Conservation (phyloP, 2,329 filamentous ascomycete species). For the Pseudodiploospora longispora region DNA sequence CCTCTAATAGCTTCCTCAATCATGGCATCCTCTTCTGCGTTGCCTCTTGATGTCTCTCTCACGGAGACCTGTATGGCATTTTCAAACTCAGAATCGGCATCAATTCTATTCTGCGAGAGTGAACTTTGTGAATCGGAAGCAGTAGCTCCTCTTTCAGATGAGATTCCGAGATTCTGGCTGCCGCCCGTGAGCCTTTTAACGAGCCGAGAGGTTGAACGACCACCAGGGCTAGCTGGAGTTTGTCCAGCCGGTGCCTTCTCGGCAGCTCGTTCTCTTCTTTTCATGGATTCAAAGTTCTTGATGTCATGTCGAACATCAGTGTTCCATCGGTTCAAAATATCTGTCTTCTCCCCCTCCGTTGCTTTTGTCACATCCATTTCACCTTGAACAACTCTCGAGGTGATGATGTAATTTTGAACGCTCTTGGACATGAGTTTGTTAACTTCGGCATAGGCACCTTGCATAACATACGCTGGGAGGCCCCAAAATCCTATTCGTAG, state of each 20-base stretch:
- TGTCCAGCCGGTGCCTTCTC: constrained; percentile 20
- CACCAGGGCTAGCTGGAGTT: background rate
- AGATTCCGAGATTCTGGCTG: too few species aligned
- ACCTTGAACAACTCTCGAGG: constrained; percentile 68
- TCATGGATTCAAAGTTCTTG: constrained; percentile 49
- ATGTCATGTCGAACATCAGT: constrained; percentile 47
- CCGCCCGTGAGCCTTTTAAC: too few species aligned
- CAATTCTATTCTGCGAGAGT: background rate
- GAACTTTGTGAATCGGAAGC: too few species aligned
- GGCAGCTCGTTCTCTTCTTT: constrained; percentile 36
- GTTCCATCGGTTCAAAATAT: constrained; percentile 61
- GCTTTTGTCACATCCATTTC: constrained; percentile 53
- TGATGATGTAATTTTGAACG: constrained; percentile 71
- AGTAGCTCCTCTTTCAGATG: too few species aligned
- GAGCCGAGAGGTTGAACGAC: too few species aligned
- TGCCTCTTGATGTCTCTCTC: constrained; percentile 59
- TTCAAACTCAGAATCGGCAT: constrained; percentile 57
- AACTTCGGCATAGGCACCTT: constrained; percentile 73
- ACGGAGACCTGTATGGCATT: constrained; percentile 64
- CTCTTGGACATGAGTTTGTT: constrained; percentile 62
- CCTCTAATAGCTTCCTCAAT: constrained; percentile 69
- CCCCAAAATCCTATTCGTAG: constrained; percentile 48
- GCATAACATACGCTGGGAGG: constrained; percentile 73
- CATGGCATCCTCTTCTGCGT: constrained; percentile 59
- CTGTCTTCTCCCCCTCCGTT: constrained; percentile 49